These are phyloP conservation scores for Leccinum imitatum DNA, from an alignment of 768 basidiomycete species.

Conservation along the genomic window DNA sequence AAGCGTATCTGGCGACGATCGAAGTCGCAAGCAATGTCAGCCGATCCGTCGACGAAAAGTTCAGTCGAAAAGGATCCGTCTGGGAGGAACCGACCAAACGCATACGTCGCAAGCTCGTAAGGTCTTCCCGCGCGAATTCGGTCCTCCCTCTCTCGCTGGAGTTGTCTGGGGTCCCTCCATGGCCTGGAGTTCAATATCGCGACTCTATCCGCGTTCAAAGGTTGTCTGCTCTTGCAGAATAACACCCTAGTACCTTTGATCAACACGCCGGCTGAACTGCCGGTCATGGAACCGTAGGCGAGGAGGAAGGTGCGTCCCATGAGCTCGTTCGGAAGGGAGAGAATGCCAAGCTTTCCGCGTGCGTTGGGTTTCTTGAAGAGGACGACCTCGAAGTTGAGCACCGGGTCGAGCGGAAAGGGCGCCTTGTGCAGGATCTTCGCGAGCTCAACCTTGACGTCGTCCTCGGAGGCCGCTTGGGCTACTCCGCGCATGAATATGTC, in stretches of 20 bases:
- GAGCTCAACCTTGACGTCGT: conserved; percentile 35
- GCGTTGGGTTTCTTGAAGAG: conserved; percentile 27
- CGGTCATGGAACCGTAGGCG: conserved; percentile 20
- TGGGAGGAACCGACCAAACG: conserved; percentile 37
- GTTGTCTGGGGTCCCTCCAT: conserved; percentile 33
- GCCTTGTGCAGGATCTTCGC: conserved; percentile 35
- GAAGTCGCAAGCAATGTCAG: conserved; percentile 38
- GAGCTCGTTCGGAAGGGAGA: conserved; percentile 28
- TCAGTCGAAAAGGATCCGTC: conserved; percentile 38
- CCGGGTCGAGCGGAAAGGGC: conserved; percentile 28
- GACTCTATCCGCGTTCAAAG: conserved; percentile 26
- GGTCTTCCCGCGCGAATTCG: conserved; percentile 24
- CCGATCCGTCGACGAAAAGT: conserved; percentile 22
- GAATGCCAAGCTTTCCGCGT: conserved; percentile 30
- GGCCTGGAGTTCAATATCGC: conserved; percentile 20
- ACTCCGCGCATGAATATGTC: conserved; percentile 37
- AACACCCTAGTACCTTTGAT: conserved; percentile 25
- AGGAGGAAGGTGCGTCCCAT: conserved; percentile 27
- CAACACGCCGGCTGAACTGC: conserved; percentile 18
- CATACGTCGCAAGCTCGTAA: conserved; percentile 25
- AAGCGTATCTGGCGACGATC: conserved; percentile 34
- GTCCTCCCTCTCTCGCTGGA: conserved; percentile 25
- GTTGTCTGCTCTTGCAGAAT: conserved; percentile 24
- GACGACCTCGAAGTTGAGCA: conserved; percentile 35
- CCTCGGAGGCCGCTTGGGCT: conserved; percentile 24